Evolutionary conservation across 768 basidiomycete species (phyloP).

Genomic region (Neoboletus magnificus): DNA sequence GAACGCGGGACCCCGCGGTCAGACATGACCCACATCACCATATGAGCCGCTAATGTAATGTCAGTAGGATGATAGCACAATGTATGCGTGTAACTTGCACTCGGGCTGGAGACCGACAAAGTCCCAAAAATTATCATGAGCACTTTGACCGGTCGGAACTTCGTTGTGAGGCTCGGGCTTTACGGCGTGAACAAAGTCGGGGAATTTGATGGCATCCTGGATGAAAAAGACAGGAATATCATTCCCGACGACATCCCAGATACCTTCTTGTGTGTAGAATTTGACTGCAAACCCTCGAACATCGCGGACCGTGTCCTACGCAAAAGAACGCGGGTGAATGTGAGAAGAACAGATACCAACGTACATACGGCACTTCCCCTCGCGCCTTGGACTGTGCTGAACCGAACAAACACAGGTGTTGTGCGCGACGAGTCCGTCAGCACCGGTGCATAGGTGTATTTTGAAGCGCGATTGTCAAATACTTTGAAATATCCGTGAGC

Average conservation of each 20-base stretch:
- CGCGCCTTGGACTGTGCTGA: conserved; percentile 82
- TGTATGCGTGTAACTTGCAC: conserved; percentile 33
- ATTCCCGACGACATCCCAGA: conserved; percentile 87
- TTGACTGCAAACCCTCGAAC: conserved; percentile 85
- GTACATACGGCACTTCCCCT: conserved; percentile 72
- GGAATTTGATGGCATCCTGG: conserved; percentile 80
- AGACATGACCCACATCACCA: conserved; percentile 83
- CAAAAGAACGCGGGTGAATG: background rate
- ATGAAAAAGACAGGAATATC: conserved; percentile 83
- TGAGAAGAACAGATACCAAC: background rate
- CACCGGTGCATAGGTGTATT: conserved; percentile 67
- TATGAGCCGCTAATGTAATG: conserved; percentile 51
- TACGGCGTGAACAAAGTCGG: conserved; percentile 80
- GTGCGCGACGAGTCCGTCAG: conserved; percentile 68
- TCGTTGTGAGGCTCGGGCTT: conserved; percentile 87
- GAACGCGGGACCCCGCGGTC: conserved; percentile 85
- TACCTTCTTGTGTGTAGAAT: conserved; percentile 82
- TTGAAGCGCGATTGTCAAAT: conserved; percentile 60
- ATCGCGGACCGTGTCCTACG: conserved; percentile 74
- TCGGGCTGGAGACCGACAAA: conserved; percentile 71
- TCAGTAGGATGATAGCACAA: conserved; percentile 3
- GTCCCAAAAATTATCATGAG: conserved; percentile 90
- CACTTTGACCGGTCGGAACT: conserved; percentile 61
- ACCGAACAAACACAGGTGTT: conserved; percentile 79
- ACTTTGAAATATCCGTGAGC: conserved; percentile 86